phyloP scores from a whole-genome alignment of 139 green algal species.

The Diplosphaera chodatii region DNA sequence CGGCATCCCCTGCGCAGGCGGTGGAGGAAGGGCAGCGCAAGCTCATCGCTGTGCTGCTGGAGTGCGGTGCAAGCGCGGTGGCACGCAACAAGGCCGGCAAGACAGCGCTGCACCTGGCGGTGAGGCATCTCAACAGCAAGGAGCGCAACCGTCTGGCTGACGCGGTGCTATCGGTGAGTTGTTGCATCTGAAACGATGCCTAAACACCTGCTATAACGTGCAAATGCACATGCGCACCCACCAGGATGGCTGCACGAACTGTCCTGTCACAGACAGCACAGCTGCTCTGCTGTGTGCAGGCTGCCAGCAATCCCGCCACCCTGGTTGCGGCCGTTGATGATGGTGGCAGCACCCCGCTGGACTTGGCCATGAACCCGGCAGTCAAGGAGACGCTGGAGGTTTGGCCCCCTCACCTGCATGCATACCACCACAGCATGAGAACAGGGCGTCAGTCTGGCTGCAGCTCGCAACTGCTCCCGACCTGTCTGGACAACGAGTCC shows the following conservation, averaged over 20 bases:
- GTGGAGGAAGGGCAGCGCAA: constrained; percentile 6
- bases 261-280: too few relatives aligned
- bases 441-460: too few relatives aligned
- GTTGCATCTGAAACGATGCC: too few relatives aligned
- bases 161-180: background rate
- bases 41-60: constrained; percentile 14
- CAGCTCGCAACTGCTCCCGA: too few relatives aligned
- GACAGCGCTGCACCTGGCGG: constrained; percentile 19
- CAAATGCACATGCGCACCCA: too few relatives aligned
- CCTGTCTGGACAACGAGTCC: too few relatives aligned
- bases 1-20: constrained; percentile 8
- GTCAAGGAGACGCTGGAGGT: too few relatives aligned
- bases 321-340: background rate
- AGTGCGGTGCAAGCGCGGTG: background rate
- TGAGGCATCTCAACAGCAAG: background rate
- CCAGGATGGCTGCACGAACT: background rate
- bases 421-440: too few relatives aligned
- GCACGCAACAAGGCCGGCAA: constrained; percentile 9
- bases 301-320: background rate
- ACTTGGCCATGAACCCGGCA: too few relatives aligned
- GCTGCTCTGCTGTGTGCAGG: background rate
- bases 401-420: too few relatives aligned
- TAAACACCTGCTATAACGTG: too few relatives aligned
- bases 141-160: background rate
- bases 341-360: background rate